A percentile compares a stretch with the other conserved stretches of the same genome.
These are phyloP conservation scores for Termitomyces sp. DNA, from an alignment of 768 basidiomycete species.

Conservation along the genomic window DNA sequence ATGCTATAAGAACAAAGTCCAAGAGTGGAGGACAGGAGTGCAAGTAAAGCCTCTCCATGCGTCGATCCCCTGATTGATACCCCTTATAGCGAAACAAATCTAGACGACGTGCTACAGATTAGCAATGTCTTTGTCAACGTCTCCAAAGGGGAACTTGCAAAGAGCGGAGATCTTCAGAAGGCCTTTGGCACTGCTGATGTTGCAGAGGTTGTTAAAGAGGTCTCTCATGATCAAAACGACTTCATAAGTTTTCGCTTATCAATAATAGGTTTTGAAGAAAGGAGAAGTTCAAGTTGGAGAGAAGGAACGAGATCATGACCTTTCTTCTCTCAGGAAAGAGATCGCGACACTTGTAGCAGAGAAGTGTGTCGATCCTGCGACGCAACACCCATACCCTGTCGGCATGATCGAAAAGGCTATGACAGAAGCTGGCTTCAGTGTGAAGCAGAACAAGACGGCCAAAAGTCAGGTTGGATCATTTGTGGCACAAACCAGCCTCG, in stretches of 20 bases:
- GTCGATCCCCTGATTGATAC: neutral
- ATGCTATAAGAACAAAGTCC: conserved; percentile 99
- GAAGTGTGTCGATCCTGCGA: conserved; percentile 92
- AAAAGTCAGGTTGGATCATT: conserved; percentile 74
- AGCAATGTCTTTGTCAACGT: conserved; percentile 95
- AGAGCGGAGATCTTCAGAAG: conserved; percentile 85
- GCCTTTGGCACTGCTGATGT: conserved; percentile 78
- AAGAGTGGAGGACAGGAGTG: conserved; percentile 93
- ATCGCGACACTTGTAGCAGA: conserved; percentile 93
- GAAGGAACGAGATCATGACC: conserved; percentile 92
- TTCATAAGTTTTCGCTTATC: neutral
- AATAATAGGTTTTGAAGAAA: conserved; percentile 81
- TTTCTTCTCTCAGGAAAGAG: conserved; percentile 75
- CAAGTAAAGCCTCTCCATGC: conserved; percentile 28
- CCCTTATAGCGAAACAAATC: conserved; percentile 68
- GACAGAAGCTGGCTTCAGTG: conserved; percentile 90
- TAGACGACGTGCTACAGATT: conserved; percentile 96
- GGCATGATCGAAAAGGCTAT: conserved; percentile 98
- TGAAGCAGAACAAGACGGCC: conserved; percentile 82
- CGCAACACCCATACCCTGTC: conserved; percentile 85
- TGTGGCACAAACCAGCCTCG: neutral
- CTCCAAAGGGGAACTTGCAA: conserved; percentile 92
- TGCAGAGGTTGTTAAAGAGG: conserved; percentile 76
- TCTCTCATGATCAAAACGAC: conserved; percentile 20
- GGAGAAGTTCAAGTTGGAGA: conserved; percentile 97